phyloP scores from a whole-genome alignment of 1,139 yeast species.

The Lodderomyces theae region DNA sequence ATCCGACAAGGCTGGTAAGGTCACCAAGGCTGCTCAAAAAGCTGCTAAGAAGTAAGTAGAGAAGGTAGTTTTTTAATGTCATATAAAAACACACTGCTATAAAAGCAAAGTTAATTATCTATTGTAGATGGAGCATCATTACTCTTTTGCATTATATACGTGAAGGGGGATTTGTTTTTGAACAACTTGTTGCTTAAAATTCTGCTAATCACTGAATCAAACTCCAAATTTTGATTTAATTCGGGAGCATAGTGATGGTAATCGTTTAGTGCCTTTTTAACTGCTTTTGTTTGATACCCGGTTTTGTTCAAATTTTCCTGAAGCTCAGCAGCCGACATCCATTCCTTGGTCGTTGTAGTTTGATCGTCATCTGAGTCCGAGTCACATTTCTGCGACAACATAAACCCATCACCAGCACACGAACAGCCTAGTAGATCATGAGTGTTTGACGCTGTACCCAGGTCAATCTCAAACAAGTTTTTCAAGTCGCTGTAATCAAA shows the following conservation, averaged over 20 bases:
- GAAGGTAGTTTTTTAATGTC: neutral
- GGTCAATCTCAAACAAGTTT: slow-evolving; percentile 66
- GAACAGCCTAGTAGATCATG: slow-evolving; percentile 79
- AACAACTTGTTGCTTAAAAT: slow-evolving; percentile 8
- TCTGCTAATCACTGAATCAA: slow-evolving; percentile 13
- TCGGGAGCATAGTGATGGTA: slow-evolving; percentile 61
- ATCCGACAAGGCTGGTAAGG: slow-evolving; percentile 95
- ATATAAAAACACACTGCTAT: neutral
- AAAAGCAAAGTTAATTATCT: too few relatives aligned
- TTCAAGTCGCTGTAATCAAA: slow-evolving; percentile 65
- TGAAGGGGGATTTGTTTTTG: slow-evolving; percentile 2
- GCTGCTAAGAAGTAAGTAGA: slow-evolving; percentile 87
- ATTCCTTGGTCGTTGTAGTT: slow-evolving; percentile 16
- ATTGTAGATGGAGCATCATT: too few relatives aligned
- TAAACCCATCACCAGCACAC: slow-evolving; percentile 47
- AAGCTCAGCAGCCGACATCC: slow-evolving; percentile 47
- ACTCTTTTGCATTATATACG: slow-evolving; percentile 5
- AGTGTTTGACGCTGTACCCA: slow-evolving; percentile 62
- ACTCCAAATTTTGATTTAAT: slow-evolving; percentile 7
- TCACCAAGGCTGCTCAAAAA: slow-evolving; percentile 99
- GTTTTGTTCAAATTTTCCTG: slow-evolving; percentile 11
- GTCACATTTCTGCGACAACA: slow-evolving; percentile 12
- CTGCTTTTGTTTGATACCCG: slow-evolving; percentile 33
- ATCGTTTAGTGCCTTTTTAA: slow-evolving; percentile 57
- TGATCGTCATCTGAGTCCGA: slow-evolving; percentile 14